A percentile compares a stretch with the other conserved stretches of the same genome.
phyloP scores from a whole-genome alignment of 352 stramenopile genomes.

The Pythium sukuiense region DNA sequence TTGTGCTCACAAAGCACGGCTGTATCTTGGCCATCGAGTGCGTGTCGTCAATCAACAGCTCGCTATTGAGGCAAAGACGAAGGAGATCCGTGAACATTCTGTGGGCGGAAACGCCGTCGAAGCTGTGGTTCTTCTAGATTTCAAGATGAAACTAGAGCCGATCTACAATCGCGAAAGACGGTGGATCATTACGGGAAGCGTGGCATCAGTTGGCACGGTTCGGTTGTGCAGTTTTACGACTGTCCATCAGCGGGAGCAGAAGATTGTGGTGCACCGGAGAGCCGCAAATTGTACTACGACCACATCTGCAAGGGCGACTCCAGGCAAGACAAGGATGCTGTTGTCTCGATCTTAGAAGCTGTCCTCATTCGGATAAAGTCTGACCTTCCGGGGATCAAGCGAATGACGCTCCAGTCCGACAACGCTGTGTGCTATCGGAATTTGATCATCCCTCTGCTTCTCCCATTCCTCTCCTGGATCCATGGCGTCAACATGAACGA shows the following conservation, averaged over 20 bases:
- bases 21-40: constrained; percentile 25
- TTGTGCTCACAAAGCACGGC: constrained; percentile 7
- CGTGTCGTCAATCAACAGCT: constrained; percentile 28
- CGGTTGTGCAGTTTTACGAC: constrained; percentile 25
- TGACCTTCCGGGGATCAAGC: constrained; percentile 23
- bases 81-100: neutral
- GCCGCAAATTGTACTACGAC: constrained; percentile 29
- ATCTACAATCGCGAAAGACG: constrained; percentile 34
- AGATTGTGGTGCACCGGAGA: constrained; percentile 2
- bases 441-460: constrained; percentile 14
- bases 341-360: constrained; percentile 32
- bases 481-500: constrained; percentile 21
- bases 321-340: constrained; percentile 30
- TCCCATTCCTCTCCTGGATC: constrained; percentile 21
- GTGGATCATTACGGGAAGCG: constrained; percentile 37
- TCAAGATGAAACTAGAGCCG: constrained; percentile 42
- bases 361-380: constrained; percentile 24
- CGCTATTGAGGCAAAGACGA: neutral
- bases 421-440: constrained; percentile 40
- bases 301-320: constrained; percentile 25
- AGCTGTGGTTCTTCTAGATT: constrained; percentile 33
- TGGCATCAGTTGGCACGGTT: constrained; percentile 33
- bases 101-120: constrained; percentile 10
- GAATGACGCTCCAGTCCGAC: constrained; percentile 29
- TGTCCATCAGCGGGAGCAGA: neutral